Evolutionary conservation across 2,329 filamentous ascomycete genomes (phyloP).

Genomic region (Pezicula carpinea): DNA sequence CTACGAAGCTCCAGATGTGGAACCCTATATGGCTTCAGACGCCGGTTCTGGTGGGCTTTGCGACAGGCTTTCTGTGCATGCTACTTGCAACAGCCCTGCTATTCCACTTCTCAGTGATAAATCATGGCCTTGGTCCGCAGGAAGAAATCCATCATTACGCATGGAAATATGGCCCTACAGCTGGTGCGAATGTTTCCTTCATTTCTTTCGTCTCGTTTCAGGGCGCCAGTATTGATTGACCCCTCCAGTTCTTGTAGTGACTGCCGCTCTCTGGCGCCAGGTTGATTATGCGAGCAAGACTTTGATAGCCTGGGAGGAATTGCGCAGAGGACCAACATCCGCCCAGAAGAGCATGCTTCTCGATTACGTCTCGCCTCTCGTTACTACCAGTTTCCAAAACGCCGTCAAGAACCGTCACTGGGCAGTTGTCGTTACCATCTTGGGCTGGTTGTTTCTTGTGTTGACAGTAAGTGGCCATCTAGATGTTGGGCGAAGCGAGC

Average conservation of each 20-base stretch:
- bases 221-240: constrained; percentile 10
- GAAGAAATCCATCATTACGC: background rate
- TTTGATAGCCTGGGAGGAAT: constrained; percentile 24
- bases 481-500: background rate
- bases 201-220: background rate
- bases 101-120: background rate
- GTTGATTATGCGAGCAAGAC: constrained; percentile 26
- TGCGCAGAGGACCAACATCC: constrained; percentile 15
- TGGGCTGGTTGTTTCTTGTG: constrained; percentile 25
- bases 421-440: constrained; percentile 19
- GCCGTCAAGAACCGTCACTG: constrained; percentile 23
- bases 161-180: background rate
- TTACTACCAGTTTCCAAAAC: constrained; percentile 19
- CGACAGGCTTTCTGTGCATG: background rate
- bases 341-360: constrained; percentile 21
- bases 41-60: background rate
- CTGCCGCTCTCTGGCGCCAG: constrained; percentile 28
- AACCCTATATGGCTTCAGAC: background rate
- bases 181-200: background rate
- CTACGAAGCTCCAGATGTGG: background rate
- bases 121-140: background rate
- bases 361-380: constrained; percentile 28
- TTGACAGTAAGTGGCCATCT: constrained; percentile 16
- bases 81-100: background rate
- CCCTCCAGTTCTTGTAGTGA: constrained; percentile 20